phyloP scores from a whole-genome alignment of 108 stramenopile genomes.

The Cyclotella cryptica region DNA sequence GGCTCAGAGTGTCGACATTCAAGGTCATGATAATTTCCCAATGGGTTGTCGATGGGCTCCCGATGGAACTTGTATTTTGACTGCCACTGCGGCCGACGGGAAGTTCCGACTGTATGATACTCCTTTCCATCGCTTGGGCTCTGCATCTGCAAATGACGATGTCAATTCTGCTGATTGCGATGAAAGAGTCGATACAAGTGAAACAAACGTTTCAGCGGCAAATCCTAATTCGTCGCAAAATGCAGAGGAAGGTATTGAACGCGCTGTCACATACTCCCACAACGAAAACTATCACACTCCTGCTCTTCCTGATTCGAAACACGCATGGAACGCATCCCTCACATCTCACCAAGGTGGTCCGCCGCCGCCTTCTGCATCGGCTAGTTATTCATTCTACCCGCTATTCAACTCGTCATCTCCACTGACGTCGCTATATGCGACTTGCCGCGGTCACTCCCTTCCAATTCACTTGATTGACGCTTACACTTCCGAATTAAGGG shows the following conservation, averaged over 20 bases:
- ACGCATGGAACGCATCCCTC: constrained; percentile 66
- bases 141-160: background rate
- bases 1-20: constrained; percentile 42
- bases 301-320: background rate
- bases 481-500: constrained; percentile 75
- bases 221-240: background rate
- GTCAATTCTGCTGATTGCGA: constrained; percentile 2
- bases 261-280: constrained; percentile 11
- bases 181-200: constrained; percentile 6
- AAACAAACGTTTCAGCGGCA: background rate
- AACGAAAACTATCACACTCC: constrained; percentile 26
- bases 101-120: constrained; percentile 79
- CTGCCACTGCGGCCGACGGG: constrained; percentile 56
- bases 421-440: constrained; percentile 21
- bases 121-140: constrained; percentile 31
- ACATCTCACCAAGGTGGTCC: constrained; percentile 67
- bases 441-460: constrained; percentile 59
- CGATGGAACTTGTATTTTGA: constrained; percentile 81
- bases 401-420: constrained; percentile 66
- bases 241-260: background rate
- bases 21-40: constrained; percentile 58
- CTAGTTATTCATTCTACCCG: constrained; percentile 83
- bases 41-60: constrained; percentile 82
- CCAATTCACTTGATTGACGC: constrained; percentile 88
- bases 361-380: constrained; percentile 51